phyloP scores from a whole-genome alignment of 257 asterid genomes.

The Euphrasia confusa region DNA sequence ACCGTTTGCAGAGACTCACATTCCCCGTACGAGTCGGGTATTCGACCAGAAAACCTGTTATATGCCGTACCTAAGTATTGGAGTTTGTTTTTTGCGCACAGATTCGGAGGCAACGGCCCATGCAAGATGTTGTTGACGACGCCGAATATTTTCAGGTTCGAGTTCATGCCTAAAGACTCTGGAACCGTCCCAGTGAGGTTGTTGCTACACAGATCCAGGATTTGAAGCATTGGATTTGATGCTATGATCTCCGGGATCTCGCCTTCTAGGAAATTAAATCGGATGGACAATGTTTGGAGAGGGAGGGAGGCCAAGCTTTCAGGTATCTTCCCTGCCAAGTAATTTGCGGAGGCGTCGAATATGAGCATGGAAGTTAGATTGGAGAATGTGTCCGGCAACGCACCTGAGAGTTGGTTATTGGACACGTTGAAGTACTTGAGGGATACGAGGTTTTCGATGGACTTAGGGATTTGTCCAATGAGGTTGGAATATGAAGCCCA shows the following conservation, averaged over 20 bases:
- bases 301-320: slow-evolving; percentile 21
- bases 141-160: slow-evolving; percentile 22
- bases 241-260: slow-evolving; percentile 25
- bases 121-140: slow-evolving; percentile 23
- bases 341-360: slow-evolving; percentile 25
- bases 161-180: slow-evolving; percentile 21
- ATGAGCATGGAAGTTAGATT: slow-evolving; percentile 18
- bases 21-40: slow-evolving; percentile 20
- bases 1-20: slow-evolving; percentile 18
- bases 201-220: slow-evolving; percentile 24
- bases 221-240: slow-evolving; percentile 4
- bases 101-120: slow-evolving; percentile 22
- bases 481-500: slow-evolving; percentile 35
- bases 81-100: slow-evolving; percentile 26
- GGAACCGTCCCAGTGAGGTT: slow-evolving; percentile 24
- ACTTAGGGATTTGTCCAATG: slow-evolving; percentile 55
- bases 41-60: slow-evolving; percentile 24
- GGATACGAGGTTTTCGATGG: slow-evolving; percentile 48
- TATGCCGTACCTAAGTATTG: slow-evolving; percentile 4
- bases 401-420: slow-evolving; percentile 22
- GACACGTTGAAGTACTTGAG: slow-evolving; percentile 23
- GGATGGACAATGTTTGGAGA: slow-evolving; percentile 17
- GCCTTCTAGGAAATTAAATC: slow-evolving; percentile 22
- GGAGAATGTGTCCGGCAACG: slow-evolving; percentile 21
- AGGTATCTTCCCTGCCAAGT: slow-evolving; percentile 24